Evolutionary conservation across 164 flowering plant species (phyloP).

Genomic region (Magnolia kwangsiensis): DNA sequence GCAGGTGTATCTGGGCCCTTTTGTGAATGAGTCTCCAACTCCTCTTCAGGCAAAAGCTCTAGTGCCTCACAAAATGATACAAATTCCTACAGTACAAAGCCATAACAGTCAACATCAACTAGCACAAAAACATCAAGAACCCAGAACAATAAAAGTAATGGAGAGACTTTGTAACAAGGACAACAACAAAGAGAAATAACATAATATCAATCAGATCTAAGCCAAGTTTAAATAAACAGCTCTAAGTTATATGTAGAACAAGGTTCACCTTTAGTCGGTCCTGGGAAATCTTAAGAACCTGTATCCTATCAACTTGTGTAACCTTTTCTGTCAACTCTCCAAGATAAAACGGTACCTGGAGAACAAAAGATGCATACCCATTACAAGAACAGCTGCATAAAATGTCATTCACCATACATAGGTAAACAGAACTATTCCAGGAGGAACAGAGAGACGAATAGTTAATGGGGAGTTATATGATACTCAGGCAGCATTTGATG

Average conservation of each 20-base stretch:
- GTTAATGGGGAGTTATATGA: no score
- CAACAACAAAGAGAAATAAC: neutral
- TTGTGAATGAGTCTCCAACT: conserved; percentile 42
- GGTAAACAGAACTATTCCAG: neutral
- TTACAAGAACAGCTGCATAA: neutral
- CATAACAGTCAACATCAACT: conserved; percentile 4
- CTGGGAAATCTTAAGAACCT: conserved; percentile 53
- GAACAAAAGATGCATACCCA: neutral
- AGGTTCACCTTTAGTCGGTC: conserved; percentile 72
- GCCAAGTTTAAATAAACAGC: neutral
- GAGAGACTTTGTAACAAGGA: neutral
- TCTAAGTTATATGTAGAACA: neutral
- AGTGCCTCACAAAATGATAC: conserved; percentile 86
- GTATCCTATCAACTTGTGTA: conserved; percentile 60
- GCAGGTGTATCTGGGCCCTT: conserved; percentile 42
- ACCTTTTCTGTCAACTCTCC: conserved; percentile 83
- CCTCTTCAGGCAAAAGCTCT: conserved; percentile 94
- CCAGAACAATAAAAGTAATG: neutral
- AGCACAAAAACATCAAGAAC: neutral
- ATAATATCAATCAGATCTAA: neutral
- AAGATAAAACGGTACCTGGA: conserved; percentile 86
- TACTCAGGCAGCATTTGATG: no score
- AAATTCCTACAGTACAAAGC: conserved; percentile 55
- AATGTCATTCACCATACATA: neutral
- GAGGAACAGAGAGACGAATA: neutral